phyloP scores from a whole-genome alignment of 108 stramenopile species.

The Hondaea fermentalgiana region DNA sequence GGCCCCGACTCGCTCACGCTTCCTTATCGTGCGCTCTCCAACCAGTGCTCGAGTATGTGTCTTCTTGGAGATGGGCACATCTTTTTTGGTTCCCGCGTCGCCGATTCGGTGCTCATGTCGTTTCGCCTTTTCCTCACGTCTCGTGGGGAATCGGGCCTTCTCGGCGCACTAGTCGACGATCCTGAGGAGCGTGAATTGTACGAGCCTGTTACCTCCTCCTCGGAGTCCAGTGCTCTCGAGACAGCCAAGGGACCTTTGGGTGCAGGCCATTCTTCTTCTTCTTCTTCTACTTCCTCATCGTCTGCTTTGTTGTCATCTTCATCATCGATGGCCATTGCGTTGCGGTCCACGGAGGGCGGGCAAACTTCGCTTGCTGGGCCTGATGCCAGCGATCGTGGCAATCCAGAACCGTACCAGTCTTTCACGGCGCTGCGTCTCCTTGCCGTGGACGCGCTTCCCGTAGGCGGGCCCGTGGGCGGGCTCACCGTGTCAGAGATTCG shows the following conservation, averaged over 20 bases:
- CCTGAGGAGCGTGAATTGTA: background rate
- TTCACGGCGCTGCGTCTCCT: background rate
- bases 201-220: background rate
- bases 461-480: background rate
- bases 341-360: too few species aligned
- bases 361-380: too few species aligned
- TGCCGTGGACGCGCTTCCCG: background rate
- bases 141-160: background rate
- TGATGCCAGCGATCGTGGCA: background rate
- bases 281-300: too few species aligned
- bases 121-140: background rate
- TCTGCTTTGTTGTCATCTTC: too few species aligned
- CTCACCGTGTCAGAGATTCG: background rate
- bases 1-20: background rate
- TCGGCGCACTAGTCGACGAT: background rate
- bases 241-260: background rate
- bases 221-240: background rate
- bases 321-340: too few species aligned
- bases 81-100: background rate
- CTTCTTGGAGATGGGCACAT: background rate
- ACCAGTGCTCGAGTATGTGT: conserved; percentile 10
- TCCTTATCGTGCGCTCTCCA: background rate
- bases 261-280: background rate
- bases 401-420: background rate
- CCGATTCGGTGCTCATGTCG: background rate